phyloP scores from a whole-genome alignment of 176 grass and related monocot genomes.

The Thinopyrum elongatum region DNA sequence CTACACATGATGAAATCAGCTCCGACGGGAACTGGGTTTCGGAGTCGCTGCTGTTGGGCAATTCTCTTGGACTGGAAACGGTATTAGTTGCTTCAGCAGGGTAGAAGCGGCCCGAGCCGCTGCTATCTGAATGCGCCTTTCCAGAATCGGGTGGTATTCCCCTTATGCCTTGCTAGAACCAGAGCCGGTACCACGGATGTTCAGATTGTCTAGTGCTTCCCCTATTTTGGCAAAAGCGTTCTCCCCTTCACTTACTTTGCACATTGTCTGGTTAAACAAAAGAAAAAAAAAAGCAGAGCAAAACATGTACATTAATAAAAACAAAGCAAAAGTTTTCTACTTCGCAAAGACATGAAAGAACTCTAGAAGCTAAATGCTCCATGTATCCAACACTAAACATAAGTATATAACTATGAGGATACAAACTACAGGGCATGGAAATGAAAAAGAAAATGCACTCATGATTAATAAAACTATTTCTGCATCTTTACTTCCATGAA shows the following conservation, averaged over 20 bases:
- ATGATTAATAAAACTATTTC: no score
- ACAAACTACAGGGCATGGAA: no score
- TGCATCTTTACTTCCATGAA: no score
- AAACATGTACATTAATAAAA: background rate
- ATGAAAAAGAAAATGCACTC: no score
- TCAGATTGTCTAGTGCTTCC: conserved; percentile 69
- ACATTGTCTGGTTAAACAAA: conserved; percentile 59
- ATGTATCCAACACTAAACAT: no score
- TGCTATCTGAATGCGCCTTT: conserved; percentile 57
- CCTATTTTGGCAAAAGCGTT: conserved; percentile 69
- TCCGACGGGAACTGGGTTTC: conserved; percentile 63
- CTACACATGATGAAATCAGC: conserved; percentile 76
- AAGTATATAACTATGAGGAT: no score
- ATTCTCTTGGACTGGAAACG: conserved; percentile 34
- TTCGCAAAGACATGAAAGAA: no score
- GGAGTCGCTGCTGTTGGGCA: conserved; percentile 33
- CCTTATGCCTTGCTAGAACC: conserved; percentile 71
- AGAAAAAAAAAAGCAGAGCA: background rate
- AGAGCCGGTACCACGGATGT: conserved; percentile 48
- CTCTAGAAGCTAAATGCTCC: no score
- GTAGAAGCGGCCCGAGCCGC: conserved; percentile 20
- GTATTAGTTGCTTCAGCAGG: background rate
- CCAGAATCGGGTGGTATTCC: conserved; percentile 69
- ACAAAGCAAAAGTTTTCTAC: no score
- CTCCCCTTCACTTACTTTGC: conserved; percentile 70